Evolutionary conservation across 106 monocot species (phyloP).

Genomic region (Vanilla planifolia): DNA sequence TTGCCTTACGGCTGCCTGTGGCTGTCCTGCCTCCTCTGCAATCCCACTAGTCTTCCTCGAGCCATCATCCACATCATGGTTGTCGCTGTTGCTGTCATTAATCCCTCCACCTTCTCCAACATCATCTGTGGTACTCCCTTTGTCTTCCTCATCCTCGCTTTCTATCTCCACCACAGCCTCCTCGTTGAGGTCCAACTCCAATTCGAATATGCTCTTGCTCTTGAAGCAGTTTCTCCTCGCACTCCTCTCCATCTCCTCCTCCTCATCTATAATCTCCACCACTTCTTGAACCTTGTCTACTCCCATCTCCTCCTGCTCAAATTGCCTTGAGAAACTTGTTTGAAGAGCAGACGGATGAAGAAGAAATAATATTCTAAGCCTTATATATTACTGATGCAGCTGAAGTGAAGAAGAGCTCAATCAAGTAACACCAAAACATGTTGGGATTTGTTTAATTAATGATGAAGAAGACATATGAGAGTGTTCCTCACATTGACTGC

Average conservation of each 20-base stretch:
- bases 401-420: background rate
- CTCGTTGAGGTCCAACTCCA: constrained; percentile 31
- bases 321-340: background rate
- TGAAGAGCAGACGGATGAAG: background rate
- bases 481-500: background rate
- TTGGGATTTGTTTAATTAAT: background rate
- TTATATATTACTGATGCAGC: background rate
- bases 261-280: constrained; percentile 4
- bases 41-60: background rate
- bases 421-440: too few species aligned
- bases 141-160: background rate
- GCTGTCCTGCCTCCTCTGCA: background rate
- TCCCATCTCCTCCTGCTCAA: background rate
- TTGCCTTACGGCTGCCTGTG: constrained; percentile 8
- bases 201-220: background rate
- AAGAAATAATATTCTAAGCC: background rate
- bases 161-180: constrained; percentile 6
- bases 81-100: constrained; percentile 6
- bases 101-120: background rate
- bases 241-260: constrained; percentile 6
- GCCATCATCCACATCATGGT: background rate
- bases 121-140: constrained; percentile 2
- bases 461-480: background rate
- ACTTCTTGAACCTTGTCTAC: background rate
- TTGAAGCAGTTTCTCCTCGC: constrained; percentile 1